phyloP scores from a whole-genome alignment of 2,329 filamentous ascomycete species.

The Alternaria conjuncta region DNA sequence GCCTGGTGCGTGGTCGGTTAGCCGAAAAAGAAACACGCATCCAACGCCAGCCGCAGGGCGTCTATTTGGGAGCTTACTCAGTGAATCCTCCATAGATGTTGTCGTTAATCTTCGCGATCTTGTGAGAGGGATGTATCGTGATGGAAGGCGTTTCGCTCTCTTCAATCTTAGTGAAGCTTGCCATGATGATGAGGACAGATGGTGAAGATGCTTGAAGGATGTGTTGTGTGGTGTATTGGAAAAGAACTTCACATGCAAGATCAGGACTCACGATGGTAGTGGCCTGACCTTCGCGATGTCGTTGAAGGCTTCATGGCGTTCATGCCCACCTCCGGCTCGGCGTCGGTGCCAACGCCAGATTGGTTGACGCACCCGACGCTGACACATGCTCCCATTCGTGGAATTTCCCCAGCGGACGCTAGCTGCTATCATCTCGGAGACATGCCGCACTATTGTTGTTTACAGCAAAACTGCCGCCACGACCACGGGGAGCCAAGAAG shows the following conservation, averaged over 20 bases:
- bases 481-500: background rate
- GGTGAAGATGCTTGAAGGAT: background rate
- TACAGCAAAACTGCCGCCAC: conserved; percentile 5
- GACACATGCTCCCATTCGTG: conserved; percentile 3
- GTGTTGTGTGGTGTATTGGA: background rate
- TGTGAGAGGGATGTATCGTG: conserved; percentile 68
- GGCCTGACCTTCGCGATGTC: conserved; percentile 13
- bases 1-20: conserved; percentile 57
- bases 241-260: background rate
- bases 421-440: background rate
- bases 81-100: conserved; percentile 86
- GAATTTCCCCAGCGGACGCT: background rate
- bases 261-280: conserved; percentile 2
- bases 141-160: conserved; percentile 69
- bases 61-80: conserved; percentile 63
- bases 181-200: conserved; percentile 58
- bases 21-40: conserved; percentile 13
- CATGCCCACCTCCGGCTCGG: conserved; percentile 4
- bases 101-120: conserved; percentile 75
- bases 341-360: conserved; percentile 11
- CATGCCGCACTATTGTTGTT: background rate
- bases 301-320: conserved; percentile 16
- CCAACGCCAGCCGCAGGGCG: background rate
- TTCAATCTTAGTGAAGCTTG: conserved; percentile 72
- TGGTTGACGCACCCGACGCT: conserved; percentile 3